These are phyloP conservation scores for Calonectria montana DNA, from an alignment of 2,329 filamentous ascomycete species.

Conservation along the genomic window DNA sequence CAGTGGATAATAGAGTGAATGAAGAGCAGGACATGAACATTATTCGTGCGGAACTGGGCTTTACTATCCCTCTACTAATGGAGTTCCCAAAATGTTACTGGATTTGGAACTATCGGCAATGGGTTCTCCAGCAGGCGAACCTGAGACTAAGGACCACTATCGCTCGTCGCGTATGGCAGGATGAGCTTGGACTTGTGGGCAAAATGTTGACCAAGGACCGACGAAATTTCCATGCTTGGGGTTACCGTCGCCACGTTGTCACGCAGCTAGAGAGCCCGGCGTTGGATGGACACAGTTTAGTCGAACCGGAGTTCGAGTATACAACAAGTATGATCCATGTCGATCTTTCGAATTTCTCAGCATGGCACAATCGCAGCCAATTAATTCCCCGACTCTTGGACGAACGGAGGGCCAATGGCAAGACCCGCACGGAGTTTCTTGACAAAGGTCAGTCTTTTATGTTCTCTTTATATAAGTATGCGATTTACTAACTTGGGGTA, in stretches of 20 bases:
- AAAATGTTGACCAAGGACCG: slow-evolving; percentile 91
- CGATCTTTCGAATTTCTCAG: slow-evolving; percentile 96
- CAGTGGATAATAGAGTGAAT: slow-evolving; percentile 24
- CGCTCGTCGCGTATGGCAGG: slow-evolving; percentile 80
- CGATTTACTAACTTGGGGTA: slow-evolving; percentile 35
- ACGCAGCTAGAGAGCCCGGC: slow-evolving; percentile 74
- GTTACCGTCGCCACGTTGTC: slow-evolving; percentile 85
- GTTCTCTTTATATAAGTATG: not conserved
- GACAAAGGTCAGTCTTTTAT: slow-evolving; percentile 68
- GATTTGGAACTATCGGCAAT: slow-evolving; percentile 97
- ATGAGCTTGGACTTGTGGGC: slow-evolving; percentile 82
- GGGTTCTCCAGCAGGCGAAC: slow-evolving; percentile 82
- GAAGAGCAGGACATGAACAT: slow-evolving; percentile 56
- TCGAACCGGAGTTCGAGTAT: slow-evolving; percentile 86
- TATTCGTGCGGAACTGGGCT: slow-evolving; percentile 80
- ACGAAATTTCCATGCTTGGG: slow-evolving; percentile 97
- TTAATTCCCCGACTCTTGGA: slow-evolving; percentile 81
- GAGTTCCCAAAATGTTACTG: slow-evolving; percentile 98
- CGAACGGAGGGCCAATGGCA: slow-evolving; percentile 74
- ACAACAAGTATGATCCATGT: slow-evolving; percentile 87
- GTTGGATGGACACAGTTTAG: slow-evolving; percentile 70
- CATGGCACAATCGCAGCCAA: slow-evolving; percentile 92
- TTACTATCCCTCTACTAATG: slow-evolving; percentile 85
- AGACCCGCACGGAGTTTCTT: slow-evolving; percentile 74
- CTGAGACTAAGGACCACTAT: slow-evolving; percentile 65